Percentiles rank a stretch among this genome's conserved stretches.
These are phyloP conservation scores for Rugosomyces carneus DNA, from an alignment of 1,284 basidiomycete genomes.

Conservation along the genomic window DNA sequence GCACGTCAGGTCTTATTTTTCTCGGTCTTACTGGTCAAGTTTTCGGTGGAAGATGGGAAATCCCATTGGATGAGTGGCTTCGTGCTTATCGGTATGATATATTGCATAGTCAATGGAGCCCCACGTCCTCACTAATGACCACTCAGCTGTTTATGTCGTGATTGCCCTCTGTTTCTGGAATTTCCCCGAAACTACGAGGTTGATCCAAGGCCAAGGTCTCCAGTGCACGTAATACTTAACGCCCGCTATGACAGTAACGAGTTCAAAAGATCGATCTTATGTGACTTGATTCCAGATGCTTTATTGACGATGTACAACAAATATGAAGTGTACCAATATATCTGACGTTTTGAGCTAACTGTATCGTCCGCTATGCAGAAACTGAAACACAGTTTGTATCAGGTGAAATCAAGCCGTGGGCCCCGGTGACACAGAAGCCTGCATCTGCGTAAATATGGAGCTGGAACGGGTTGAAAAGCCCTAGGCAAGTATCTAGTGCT, in stretches of 20 bases:
- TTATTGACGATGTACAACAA: background rate
- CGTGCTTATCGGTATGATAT: constrained; percentile 40
- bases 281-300: background rate
- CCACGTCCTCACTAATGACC: background rate
- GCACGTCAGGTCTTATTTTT: constrained; percentile 40
- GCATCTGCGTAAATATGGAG: no score
- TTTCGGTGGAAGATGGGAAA: constrained; percentile 57
- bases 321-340: background rate
- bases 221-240: constrained; percentile 8
- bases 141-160: constrained; percentile 32
- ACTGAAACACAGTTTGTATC: no score
- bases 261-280: background rate
- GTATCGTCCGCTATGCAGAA: no score
- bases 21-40: constrained; percentile 55
- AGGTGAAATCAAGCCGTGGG: no score
- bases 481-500: no score
- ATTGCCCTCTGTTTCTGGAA: constrained; percentile 40
- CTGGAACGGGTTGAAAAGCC: no score
- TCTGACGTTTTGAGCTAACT: no score
- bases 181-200: constrained; percentile 31
- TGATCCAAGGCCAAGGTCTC: constrained; percentile 29
- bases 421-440: no score
- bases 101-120: background rate
- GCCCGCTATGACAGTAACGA: background rate
- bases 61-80: constrained; percentile 58